Conservation (phyloP, 2,329 filamentous ascomycete genomes). For the Arthrobotrys pseudoclavata region DNA sequence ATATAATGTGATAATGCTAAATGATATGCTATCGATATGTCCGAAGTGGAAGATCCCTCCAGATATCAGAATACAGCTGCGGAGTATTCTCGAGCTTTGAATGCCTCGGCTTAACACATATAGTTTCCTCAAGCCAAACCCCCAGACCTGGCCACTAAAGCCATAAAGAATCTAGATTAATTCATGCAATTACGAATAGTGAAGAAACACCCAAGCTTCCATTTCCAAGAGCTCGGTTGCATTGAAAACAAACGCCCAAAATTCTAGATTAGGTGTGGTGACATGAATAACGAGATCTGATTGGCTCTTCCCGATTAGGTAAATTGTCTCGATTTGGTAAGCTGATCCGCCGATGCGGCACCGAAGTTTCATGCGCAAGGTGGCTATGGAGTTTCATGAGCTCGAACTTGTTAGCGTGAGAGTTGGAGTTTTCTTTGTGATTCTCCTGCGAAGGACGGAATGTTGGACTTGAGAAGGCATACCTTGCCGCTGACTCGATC, state of each 20-base stretch:
- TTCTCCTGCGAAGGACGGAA: background rate
- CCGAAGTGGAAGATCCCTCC: background rate
- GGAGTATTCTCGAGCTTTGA: background rate
- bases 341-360: constrained; percentile 1
- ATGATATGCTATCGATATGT: background rate
- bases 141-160: background rate
- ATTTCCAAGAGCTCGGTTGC: background rate
- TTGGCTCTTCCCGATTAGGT: constrained; percentile 9
- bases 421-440: constrained; percentile 2
- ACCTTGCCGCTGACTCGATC: background rate
- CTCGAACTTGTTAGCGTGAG: constrained; percentile 2
- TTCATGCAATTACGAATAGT: constrained; percentile 5
- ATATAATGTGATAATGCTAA: background rate
- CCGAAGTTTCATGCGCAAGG: constrained; percentile 12
- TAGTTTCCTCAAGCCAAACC: background rate
- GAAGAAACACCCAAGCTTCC: background rate
- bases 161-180: constrained; percentile 4
- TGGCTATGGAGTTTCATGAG: constrained; percentile 25
- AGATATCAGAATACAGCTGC: background rate
- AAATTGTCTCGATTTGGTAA: constrained; percentile 6
- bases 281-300: constrained; percentile 1
- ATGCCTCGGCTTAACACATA: background rate
- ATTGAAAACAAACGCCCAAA: constrained; percentile 20
- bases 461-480: background rate
- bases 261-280: background rate